These are phyloP conservation scores for Globisporangium barbulae DNA, from an alignment of 352 stramenopile genomes.

Conservation along the genomic window DNA sequence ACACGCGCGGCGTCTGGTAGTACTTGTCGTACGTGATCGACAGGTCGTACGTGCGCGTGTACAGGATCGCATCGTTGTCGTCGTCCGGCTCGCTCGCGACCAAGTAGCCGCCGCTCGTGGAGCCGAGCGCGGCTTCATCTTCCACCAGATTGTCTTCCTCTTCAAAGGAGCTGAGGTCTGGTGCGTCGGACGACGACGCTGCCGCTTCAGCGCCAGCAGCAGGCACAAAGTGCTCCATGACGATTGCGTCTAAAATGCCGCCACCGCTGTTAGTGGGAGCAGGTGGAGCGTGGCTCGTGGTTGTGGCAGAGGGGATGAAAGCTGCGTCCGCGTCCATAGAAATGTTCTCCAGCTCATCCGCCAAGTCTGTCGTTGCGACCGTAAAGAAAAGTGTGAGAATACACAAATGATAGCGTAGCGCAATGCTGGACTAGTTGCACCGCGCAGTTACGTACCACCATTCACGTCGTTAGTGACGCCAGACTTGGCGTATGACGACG, in stretches of 20 bases:
- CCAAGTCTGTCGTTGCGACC: constrained; percentile 28
- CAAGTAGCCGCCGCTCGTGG: constrained; percentile 34
- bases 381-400: constrained; percentile 22
- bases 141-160: constrained; percentile 75
- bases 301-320: constrained; percentile 1
- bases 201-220: background rate
- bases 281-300: background rate
- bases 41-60: constrained; percentile 97
- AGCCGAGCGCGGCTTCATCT: constrained; percentile 50
- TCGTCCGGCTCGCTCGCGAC: constrained; percentile 76
- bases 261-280: constrained; percentile 4
- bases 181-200: constrained; percentile 19
- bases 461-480: constrained; percentile 27
- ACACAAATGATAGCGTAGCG: background rate
- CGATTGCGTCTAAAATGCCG: constrained; percentile 61
- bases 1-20: constrained; percentile 99
- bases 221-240: constrained; percentile 65
- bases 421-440: background rate
- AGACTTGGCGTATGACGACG: constrained; percentile 65
- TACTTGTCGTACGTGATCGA: constrained; percentile 99
- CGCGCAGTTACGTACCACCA: constrained; percentile 9
- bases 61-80: constrained; percentile 90
- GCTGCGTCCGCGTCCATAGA: constrained; percentile 36
- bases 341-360: constrained; percentile 57
- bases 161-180: constrained; percentile 69